These are phyloP conservation scores for Glutinoglossum americanum DNA, from an alignment of 495 filamentous ascomycete species.

Conservation along the genomic window DNA sequence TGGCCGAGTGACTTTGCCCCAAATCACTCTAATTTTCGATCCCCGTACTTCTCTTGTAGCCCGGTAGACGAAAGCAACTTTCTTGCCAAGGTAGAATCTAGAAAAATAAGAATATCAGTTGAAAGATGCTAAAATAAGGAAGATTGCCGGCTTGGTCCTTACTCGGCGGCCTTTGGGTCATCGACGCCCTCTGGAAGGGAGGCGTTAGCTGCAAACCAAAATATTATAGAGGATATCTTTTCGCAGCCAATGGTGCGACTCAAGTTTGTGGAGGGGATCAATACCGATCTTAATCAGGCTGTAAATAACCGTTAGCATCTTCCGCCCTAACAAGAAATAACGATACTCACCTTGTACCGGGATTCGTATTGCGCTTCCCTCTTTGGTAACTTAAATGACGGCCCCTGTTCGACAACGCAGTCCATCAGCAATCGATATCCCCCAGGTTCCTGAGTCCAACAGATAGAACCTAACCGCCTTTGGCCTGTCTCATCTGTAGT, in stretches of 20 bases:
- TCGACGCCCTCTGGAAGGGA: conserved; percentile 50
- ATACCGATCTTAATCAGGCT: conserved; percentile 69
- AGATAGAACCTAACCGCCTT: not conserved
- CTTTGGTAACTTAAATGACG: conserved; percentile 90
- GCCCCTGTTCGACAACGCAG: conserved; percentile 33
- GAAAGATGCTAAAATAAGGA: not conserved
- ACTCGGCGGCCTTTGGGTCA: conserved; percentile 64
- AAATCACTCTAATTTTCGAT: conserved; percentile 95
- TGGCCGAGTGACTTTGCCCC: conserved; percentile 91
- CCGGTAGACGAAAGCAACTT: conserved; percentile 91
- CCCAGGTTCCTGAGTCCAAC: not conserved
- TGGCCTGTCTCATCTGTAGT: not conserved
- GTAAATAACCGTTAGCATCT: conserved; percentile 16
- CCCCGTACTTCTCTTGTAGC: conserved; percentile 78
- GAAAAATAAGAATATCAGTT: conserved; percentile 1
- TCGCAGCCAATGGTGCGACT: not conserved
- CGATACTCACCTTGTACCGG: conserved; percentile 40
- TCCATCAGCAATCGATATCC: not conserved
- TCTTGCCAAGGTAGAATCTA: conserved; percentile 86
- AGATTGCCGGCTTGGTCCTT: conserved; percentile 18
- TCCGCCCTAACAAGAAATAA: conserved; percentile 6
- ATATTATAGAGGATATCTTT: not conserved
- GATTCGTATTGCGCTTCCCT: conserved; percentile 62
- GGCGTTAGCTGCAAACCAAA: not conserved
- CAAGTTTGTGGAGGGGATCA: not conserved